phyloP scores from a whole-genome alignment of 352 stramenopile genomes.

The Phytopythium mirpurense region DNA sequence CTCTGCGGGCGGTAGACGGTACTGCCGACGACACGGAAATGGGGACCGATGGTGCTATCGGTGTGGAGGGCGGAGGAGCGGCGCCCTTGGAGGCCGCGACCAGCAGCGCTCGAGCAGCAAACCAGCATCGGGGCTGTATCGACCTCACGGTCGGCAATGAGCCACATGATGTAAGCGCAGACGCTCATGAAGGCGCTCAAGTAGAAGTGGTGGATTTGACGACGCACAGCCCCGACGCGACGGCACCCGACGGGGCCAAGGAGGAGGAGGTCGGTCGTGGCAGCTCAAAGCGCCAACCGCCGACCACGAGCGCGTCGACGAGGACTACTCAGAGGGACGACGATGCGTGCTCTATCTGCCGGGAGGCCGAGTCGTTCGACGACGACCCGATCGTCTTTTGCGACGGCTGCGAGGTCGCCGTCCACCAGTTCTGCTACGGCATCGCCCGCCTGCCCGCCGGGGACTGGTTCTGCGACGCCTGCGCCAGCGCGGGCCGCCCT shows the following conservation, averaged over 20 bases:
- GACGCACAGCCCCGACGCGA: neutral
- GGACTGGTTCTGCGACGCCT: conserved; percentile 85
- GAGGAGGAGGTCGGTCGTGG: neutral
- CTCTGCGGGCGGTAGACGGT: neutral
- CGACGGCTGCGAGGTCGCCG: conserved; percentile 79
- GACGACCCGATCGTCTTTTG: conserved; percentile 90
- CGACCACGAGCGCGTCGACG: neutral
- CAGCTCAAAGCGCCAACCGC: neutral
- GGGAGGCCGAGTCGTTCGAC: conserved; percentile 76
- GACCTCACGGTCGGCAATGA: neutral
- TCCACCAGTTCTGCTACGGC: conserved; percentile 90
- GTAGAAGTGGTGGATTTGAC: neutral
- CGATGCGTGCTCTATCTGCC: conserved; percentile 68
- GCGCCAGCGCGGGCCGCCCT: conserved; percentile 8
- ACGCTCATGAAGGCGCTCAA: neutral
- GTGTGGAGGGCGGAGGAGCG: neutral
- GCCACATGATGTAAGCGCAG: neutral
- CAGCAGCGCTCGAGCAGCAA: neutral
- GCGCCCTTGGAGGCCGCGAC: too few relatives aligned
- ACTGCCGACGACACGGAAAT: neutral
- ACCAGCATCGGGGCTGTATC: neutral
- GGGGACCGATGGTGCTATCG: neutral
- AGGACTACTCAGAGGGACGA: conserved; percentile 9
- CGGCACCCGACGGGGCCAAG: neutral
- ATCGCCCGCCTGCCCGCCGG: conserved; percentile 54